Base-by-base conservation (phyloP, 345 rosid genomes). In the Excoecaria cochinchinensis region DNA sequence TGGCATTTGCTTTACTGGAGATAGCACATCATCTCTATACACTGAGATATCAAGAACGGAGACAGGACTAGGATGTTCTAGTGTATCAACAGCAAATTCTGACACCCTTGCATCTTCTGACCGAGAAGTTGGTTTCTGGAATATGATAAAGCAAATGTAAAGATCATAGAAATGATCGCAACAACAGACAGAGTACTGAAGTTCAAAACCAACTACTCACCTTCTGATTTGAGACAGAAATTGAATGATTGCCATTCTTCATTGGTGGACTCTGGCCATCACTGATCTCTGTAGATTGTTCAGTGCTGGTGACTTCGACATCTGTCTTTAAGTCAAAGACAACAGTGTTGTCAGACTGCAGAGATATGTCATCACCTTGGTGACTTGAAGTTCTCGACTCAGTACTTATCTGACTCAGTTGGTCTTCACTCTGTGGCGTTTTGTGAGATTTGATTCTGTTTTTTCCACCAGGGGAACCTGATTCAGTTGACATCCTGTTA, bases 41-140 rank as follows among this genome's bases (percentile, higher is more conserved):
- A 79, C 53, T 8, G 86, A 85, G 57, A 78, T 56, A 65, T 92
- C 97, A 39, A 92, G 97, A 71, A 95, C 97, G 51, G 99, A 95
- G 52, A 92, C 85, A 5, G 99, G 98, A 85, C 96, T 95, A 25
- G 87, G 94, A 82, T 92, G 90, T 78, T 92, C 98, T 60, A 85
- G 74, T 19, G 85, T 82, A 81, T 69, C 82, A 17, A 79, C 58
- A 46, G 86, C 81, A 70, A 86, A 83, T 73, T 90, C 90, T 15
- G 84, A 71, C 71, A 73, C 74, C 0, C 77, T 72, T 78, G 82
- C 85, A 65, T 86, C 92, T 67, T 92, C 89, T 53, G 84, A 59
- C 71, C 78, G 79, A 69, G 85, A 81, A 72, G 81, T 67, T 69
- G 92, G 81, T 74, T 81, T 87, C 95, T 95, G 76, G 67, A 63